These are phyloP conservation scores for Hypoxylon subgilvum DNA, from an alignment of 495 filamentous ascomycete genomes.

Conservation along the genomic window DNA sequence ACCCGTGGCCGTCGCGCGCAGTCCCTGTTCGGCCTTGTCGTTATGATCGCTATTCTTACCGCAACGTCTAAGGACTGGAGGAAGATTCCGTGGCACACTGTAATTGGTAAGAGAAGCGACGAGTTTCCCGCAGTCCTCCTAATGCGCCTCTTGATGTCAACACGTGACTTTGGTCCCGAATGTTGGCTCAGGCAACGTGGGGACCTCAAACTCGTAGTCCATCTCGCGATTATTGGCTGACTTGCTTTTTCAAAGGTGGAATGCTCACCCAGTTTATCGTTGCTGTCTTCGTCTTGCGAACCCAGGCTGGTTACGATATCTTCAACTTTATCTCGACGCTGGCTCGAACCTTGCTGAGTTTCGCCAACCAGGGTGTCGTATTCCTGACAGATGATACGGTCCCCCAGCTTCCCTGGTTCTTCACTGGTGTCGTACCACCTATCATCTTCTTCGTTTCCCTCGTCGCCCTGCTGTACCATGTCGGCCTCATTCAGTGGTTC, in stretches of 20 bases:
- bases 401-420: slow-evolving; percentile 63
- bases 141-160: neutral
- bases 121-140: neutral
- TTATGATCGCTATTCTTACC: slow-evolving; percentile 72
- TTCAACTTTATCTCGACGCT: slow-evolving; percentile 82
- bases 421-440: slow-evolving; percentile 74
- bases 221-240: slow-evolving; percentile 6
- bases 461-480: slow-evolving; percentile 81
- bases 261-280: slow-evolving; percentile 89
- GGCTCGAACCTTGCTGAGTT: slow-evolving; percentile 72
- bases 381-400: slow-evolving; percentile 70
- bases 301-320: slow-evolving; percentile 78
- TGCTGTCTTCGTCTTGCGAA: slow-evolving; percentile 84
- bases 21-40: slow-evolving; percentile 77
- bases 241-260: slow-evolving; percentile 56
- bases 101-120: slow-evolving; percentile 59
- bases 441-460: slow-evolving; percentile 94
- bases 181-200: neutral
- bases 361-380: slow-evolving; percentile 68
- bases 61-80: slow-evolving; percentile 72
- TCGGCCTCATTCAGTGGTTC: slow-evolving; percentile 83
- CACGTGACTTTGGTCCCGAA: neutral
- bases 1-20: slow-evolving; percentile 78
- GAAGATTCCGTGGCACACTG: slow-evolving; percentile 81
- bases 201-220: neutral